These are phyloP conservation scores for Pleodorina starrii DNA, from an alignment of 139 green algal genomes.

Conservation along the genomic window DNA sequence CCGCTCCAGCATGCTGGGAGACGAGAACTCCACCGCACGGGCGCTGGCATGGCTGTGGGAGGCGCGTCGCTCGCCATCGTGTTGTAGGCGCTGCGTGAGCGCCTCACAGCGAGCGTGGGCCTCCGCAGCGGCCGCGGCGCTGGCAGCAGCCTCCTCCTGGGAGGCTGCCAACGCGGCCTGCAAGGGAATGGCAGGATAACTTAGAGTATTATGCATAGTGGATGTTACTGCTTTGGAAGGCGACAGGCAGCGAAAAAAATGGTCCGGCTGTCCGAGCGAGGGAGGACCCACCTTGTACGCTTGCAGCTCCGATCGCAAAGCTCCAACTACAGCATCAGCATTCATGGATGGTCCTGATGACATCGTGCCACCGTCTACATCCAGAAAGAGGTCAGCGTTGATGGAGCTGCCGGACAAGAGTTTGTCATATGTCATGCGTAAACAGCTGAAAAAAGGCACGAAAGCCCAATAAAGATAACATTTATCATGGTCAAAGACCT, in stretches of 20 bases:
- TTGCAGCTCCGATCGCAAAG: slow-evolving; percentile 42
- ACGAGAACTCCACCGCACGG: background rate
- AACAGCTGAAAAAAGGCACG: too few relatives aligned
- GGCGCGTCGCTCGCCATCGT: slow-evolving; percentile 34
- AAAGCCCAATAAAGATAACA: too few relatives aligned
- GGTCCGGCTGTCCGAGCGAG: too few relatives aligned
- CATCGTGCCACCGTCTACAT: slow-evolving; percentile 5
- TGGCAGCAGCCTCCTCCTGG: slow-evolving; percentile 34
- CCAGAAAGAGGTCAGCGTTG: background rate
- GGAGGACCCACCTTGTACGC: slow-evolving; percentile 56
- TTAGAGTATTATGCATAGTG: too few relatives aligned
- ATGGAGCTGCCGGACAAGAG: too few relatives aligned
- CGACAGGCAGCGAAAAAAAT: too few relatives aligned
- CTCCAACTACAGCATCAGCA: background rate
- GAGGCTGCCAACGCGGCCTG: slow-evolving; percentile 17
- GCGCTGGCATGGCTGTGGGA: slow-evolving; percentile 29
- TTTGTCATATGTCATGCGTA: too few relatives aligned
- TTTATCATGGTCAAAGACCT: too few relatives aligned
- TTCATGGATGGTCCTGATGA: background rate
- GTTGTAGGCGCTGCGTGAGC: slow-evolving; percentile 25
- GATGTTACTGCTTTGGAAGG: too few relatives aligned
- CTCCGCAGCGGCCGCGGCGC: slow-evolving; percentile 23
- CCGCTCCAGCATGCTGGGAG: slow-evolving; percentile 32
- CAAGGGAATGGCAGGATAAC: too few relatives aligned
- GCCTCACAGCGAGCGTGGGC: slow-evolving; percentile 26